Base-by-base conservation (phyloP, 169 alveolate genomes). In the Plasmodium berghei region DNA sequence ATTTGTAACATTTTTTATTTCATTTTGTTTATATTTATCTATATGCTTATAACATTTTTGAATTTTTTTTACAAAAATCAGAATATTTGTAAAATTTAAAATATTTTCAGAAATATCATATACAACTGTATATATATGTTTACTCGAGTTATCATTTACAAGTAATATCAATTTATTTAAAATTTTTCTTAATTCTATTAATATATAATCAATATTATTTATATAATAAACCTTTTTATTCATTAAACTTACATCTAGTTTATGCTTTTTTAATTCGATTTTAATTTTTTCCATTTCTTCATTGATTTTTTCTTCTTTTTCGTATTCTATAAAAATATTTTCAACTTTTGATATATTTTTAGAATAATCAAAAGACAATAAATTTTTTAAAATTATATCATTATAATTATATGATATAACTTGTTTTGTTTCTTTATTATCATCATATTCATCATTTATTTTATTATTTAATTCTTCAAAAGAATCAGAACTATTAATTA, bases 181-280 rank as follows among this genome's bases (percentile, higher is more conserved):
- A 14, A 64, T 62, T 24, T 56, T 9, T 55, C 22, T 77, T 58
- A 77, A 49, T 22, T 77, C 24, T 2, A n/a, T 49, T 0, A 77
- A 5, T 0, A 77, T 34, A 3, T 58, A 26, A 1, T 52, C 16
- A 16, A 64, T 8, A 45, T 77, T 77, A 34, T 64, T 77, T 1
- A 77, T 69, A 45, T 63, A 63, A 46, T 77, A 77, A 8, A 62
- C 64, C n/a, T 77, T 77, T 16, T 77, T 77, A 55, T 77, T 77
- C 14, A 58, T 70, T 6, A 77, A 69, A 24, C 61, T 48, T 5
- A 77, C 70, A 46, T 77, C 89, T 10, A 77, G 9, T 58, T 77
- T 77, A 58, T 63, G 45, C 8, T 77, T 77, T 59, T 63, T 77
- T 20, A 77, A 56, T 6, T 1, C 9, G 2, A 1, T 58, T 14